A percentile compares a stretch with the other conserved stretches of the same genome.
Evolutionary conservation across 2,329 filamentous ascomycete species (phyloP).

Genomic region (Furcasterigmium sp.): DNA sequence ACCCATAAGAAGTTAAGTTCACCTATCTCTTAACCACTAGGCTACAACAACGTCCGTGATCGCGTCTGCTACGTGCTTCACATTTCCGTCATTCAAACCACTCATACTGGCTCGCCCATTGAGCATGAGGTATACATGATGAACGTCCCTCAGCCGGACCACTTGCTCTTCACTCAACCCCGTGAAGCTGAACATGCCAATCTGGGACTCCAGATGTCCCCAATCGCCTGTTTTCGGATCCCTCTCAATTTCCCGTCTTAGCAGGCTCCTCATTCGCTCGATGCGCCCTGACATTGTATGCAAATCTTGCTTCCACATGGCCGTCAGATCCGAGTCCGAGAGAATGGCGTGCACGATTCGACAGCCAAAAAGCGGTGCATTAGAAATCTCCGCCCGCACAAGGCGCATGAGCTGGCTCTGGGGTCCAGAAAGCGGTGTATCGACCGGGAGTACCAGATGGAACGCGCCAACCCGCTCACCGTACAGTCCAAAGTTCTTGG

Average conservation of each 20-base stretch:
- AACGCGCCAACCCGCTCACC: slow-evolving; percentile 18
- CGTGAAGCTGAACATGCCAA: slow-evolving; percentile 35
- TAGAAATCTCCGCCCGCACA: not conserved
- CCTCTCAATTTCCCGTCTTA: slow-evolving; percentile 22
- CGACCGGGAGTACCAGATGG: not conserved
- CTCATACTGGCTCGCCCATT: too few relatives aligned
- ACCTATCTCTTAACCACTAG: too few relatives aligned
- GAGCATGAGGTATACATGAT: slow-evolving; percentile 5
- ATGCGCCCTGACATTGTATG: slow-evolving; percentile 27
- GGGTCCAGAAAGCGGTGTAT: not conserved
- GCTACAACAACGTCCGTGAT: too few relatives aligned
- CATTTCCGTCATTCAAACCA: too few relatives aligned
- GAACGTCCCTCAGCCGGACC: not conserved
- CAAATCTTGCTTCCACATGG: slow-evolving; percentile 19
- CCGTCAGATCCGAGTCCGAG: too few relatives aligned
- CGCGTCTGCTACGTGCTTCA: too few relatives aligned
- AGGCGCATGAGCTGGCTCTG: not conserved
- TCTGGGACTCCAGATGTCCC: slow-evolving; percentile 26
- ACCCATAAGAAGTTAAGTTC: too few relatives aligned
- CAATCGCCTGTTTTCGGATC: slow-evolving; percentile 24
- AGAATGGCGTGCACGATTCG: slow-evolving; percentile 21
- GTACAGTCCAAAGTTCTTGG: slow-evolving; percentile 23
- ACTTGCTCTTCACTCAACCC: slow-evolving; percentile 27
- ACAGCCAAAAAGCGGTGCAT: not conserved
- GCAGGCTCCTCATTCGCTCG: slow-evolving; percentile 23